Evolutionary conservation across 2,329 filamentous ascomycete species (phyloP).

Genomic region (Phaeosphaeria sp.): DNA sequence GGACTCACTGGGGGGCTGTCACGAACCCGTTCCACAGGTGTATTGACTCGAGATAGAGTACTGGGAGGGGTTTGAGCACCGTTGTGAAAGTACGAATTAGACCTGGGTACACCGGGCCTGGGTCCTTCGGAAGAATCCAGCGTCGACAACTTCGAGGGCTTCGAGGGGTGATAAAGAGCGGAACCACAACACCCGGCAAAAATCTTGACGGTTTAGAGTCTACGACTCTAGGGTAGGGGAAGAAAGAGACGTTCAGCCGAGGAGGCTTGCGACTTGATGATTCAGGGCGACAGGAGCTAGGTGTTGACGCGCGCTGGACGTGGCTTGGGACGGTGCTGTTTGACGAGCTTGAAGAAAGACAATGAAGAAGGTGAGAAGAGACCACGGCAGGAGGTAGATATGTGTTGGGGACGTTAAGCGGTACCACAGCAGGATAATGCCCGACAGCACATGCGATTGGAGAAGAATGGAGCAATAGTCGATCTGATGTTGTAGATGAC

Average conservation of each 20-base stretch:
- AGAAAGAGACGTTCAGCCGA: neutral
- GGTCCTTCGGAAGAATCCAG: slow-evolving; percentile 18
- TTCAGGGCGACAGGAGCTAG: neutral
- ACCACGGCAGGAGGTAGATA: neutral
- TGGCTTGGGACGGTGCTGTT: neutral
- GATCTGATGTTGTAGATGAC: slow-evolving; percentile 1
- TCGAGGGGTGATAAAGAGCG: slow-evolving; percentile 11
- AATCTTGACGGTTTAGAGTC: slow-evolving; percentile 11
- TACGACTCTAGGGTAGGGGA: neutral
- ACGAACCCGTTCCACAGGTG: slow-evolving; percentile 8
- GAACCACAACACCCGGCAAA: slow-evolving; percentile 13
- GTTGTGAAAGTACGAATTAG: slow-evolving; percentile 9
- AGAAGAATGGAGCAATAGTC: neutral
- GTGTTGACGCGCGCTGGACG: neutral
- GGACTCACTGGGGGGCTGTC: neutral
- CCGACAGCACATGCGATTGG: neutral
- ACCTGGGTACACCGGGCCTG: slow-evolving; percentile 10
- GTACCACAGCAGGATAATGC: neutral
- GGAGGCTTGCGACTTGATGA: neutral
- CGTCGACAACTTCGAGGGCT: slow-evolving; percentile 1
- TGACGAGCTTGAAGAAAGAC: neutral
- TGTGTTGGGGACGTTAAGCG: neutral
- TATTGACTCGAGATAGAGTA: slow-evolving; percentile 2
- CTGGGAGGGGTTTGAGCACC: neutral
- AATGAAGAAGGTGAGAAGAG: neutral